Conservation (phyloP, 2,329 filamentous ascomycete genomes). For the Nakataea oryzae region DNA sequence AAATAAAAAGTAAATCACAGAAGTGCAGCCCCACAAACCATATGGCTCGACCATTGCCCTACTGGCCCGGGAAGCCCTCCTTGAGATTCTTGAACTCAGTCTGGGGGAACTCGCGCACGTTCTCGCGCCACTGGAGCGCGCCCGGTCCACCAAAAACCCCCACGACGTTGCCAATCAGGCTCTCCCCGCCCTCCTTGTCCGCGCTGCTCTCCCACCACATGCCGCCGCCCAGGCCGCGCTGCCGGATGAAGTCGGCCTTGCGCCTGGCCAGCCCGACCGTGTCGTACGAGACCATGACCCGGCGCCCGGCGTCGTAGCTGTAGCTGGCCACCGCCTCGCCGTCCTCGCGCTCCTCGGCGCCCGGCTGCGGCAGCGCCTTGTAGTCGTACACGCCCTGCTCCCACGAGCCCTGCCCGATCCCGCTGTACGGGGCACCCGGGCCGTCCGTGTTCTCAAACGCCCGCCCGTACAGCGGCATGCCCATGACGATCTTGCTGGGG, state of each 20-base stretch:
- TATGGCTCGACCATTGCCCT: neutral
- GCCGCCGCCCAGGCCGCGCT: constrained; percentile 64
- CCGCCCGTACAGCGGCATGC: constrained; percentile 88
- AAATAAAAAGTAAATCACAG: no score
- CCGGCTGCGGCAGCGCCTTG: constrained; percentile 67
- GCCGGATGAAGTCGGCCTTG: constrained; percentile 65
- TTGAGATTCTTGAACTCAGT: constrained; percentile 63
- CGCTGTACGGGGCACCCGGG: constrained; percentile 56
- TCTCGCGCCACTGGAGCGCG: constrained; percentile 39
- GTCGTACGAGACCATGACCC: constrained; percentile 71
- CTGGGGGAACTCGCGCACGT: constrained; percentile 53
- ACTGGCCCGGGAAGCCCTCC: constrained; percentile 35
- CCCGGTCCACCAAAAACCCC: constrained; percentile 42
- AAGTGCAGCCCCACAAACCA: no score
- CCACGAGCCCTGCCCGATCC: constrained; percentile 72
- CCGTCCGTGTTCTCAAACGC: constrained; percentile 74
- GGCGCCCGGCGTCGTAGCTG: constrained; percentile 55
- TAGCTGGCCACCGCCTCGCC: constrained; percentile 58
- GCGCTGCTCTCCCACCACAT: constrained; percentile 97
- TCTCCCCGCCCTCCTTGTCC: constrained; percentile 55
- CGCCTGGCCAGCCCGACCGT: constrained; percentile 53
- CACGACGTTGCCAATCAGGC: constrained; percentile 59
- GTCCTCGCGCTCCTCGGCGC: constrained; percentile 56
- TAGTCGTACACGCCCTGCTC: constrained; percentile 82
- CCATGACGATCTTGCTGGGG: constrained; percentile 67